Evolutionary conservation across 2,329 filamentous ascomycete species (phyloP), one percentile per base, ranked within the genome.

Genomic region (Botrytis cinerea): DNA sequence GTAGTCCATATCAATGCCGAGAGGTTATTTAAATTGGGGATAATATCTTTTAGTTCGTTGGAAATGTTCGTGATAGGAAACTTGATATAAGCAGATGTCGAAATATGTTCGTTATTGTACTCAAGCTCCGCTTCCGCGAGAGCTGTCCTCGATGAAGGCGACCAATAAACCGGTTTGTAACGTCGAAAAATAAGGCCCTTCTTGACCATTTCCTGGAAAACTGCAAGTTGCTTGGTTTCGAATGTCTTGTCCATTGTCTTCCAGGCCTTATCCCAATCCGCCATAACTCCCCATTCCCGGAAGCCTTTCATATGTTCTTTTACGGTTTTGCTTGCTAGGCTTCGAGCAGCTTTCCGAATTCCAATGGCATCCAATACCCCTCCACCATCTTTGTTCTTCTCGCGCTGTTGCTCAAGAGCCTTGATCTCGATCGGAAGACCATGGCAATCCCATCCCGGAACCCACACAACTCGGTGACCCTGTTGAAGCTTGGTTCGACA

Each of bases 361-460:
- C 88, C 87, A 68, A 89, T 84, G 0, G 89, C 38, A 82, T 84
- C 80, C 86, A 85, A 66, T 78, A 80, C 75, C 35, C 83, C 79
- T n/a, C 83, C 80, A 18, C 72, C 73, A 74, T 77, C 67, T 60
- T 78, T 75, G 43, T 66, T 64, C 62, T 79, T 73, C 51, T 75
- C 74, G 54, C 76, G 75, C 32, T 78, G 73, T 73, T 78, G 79
- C 59, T 78, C 81, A 25, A 99, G 87, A 38, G 95, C 96, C 83
- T 98, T 99, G 78, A 98, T 87, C 86, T 99, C 96, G 80, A 99
- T 99, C 1, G 96, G 96, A 67, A 99, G 87, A 0, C 96, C 96
- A 85, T 99, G 96, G 77, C 96, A 99, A 81, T 99, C 97, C 96
- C 96, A 99, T 63, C 96, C 95, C 2, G 96, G 96, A 25, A 94